A percentile compares a stretch with the other conserved stretches of the same genome.
phyloP scores from a whole-genome alignment of 2,329 filamentous ascomycete genomes.

The Fusarium staphyleae region DNA sequence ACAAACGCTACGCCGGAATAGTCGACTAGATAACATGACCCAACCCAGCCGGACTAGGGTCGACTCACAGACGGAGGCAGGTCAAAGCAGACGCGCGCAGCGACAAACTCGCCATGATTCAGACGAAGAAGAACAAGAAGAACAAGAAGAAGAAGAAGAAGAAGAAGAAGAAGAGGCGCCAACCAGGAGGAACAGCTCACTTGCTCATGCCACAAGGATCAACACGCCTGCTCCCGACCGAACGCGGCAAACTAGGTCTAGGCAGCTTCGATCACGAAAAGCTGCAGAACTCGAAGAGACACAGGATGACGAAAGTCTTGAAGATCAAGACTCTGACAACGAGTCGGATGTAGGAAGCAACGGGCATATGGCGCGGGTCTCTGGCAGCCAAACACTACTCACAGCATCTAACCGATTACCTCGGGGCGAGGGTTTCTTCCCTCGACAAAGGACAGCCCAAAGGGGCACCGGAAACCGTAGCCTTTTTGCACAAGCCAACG shows the following conservation, averaged over 20 bases:
- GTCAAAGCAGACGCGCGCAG: neutral
- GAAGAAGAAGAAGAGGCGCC: constrained; percentile 10
- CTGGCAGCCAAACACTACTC: neutral
- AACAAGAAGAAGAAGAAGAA: constrained; percentile 9
- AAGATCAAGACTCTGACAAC: neutral
- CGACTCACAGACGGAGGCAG: neutral
- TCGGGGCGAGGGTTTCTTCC: neutral
- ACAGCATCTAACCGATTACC: neutral
- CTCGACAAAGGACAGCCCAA: neutral
- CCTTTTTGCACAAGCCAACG: constrained; percentile 17
- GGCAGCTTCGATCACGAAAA: neutral
- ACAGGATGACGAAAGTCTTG: neutral
- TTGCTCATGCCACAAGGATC: constrained; percentile 3
- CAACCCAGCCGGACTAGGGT: neutral
- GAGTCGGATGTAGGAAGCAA: neutral
- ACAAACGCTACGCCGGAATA: constrained; percentile 1
- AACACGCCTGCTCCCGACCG: constrained; percentile 36
- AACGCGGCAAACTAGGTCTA: constrained; percentile 7
- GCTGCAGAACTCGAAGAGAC: neutral
- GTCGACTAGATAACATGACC: neutral
- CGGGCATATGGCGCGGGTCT: neutral
- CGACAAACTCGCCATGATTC: constrained; percentile 4
- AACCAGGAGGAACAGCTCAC: neutral
- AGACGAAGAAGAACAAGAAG: constrained; percentile 2
- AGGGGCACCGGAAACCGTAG: neutral